These are phyloP conservation scores for Saccharomycopsis sp. DNA, from an alignment of 805 yeast species.

Conservation along the genomic window DNA sequence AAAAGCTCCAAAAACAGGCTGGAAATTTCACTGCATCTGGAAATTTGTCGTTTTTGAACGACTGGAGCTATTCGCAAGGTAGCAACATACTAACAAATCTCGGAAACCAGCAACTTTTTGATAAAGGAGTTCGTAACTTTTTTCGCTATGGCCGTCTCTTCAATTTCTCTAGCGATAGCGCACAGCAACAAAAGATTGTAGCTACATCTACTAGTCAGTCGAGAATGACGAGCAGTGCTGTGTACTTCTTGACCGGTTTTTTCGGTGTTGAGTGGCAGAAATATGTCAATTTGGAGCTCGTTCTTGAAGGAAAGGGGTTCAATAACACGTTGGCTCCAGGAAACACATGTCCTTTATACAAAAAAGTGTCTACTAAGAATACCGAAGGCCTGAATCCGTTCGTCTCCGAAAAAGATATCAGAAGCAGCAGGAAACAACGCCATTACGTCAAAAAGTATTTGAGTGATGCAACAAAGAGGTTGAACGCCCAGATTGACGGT, in stretches of 20 bases:
- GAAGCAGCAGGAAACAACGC: background rate
- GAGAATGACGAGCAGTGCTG: conserved; percentile 42
- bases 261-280: conserved; percentile 30
- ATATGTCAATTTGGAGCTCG: conserved; percentile 21
- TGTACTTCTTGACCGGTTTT: conserved; percentile 43
- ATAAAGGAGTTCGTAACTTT: conserved; percentile 21
- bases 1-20: conserved; percentile 26
- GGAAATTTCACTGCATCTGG: conserved; percentile 33
- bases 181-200: conserved; percentile 15
- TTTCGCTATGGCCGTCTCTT: conserved; percentile 23
- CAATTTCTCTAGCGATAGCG: conserved; percentile 9
- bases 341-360: conserved; percentile 15
- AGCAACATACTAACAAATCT: conserved; percentile 17
- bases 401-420: background rate
- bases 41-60: conserved; percentile 46
- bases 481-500: conserved; percentile 49
- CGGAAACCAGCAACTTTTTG: conserved; percentile 23
- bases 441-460: conserved; percentile 33
- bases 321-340: conserved; percentile 22
- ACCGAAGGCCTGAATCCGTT: background rate
- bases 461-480: conserved; percentile 45
- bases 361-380: background rate
- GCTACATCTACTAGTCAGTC: conserved; percentile 36
- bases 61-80: conserved; percentile 27
- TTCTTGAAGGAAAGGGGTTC: conserved; percentile 21